Evolutionary conservation across 208 protist species (phyloP), one percentile per base, ranked within the genome.

Genomic region (Zelonia costaricensis): DNA sequence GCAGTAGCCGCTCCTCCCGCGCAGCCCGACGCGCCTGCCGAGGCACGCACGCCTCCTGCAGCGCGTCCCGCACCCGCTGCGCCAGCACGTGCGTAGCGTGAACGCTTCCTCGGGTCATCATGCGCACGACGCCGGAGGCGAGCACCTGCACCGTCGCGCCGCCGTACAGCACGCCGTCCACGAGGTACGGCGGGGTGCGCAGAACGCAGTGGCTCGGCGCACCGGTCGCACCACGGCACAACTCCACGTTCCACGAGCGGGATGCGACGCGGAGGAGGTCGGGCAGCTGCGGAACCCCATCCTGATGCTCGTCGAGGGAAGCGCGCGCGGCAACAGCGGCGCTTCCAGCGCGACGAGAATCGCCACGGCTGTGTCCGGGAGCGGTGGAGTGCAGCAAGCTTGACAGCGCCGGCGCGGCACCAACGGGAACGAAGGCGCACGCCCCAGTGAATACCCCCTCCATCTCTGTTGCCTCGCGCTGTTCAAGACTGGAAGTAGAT

Each of bases 191-290:
- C 1, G 69, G 61, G 0, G 42, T 53, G 7, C 60, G 61, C 15
- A 75, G 13, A 13, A 69, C 55, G 36, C 69, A 75, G 23, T 31
- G 33, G 8, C 39, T 57, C 13, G 69, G 53, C 28, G 28, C 47
- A 0, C 39, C 49, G 3, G 55, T 39, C 5, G 61, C 6, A 10
- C 42, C 44, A 30, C 44, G 42, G 48, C 52, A 12, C 30, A 80
- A 58, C 30, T 80, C 68, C n/a, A 40, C 35, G 30, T 80, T 72
- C 74, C 74, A 80, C 18, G 52, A 7, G 4, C 22, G 33, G 16
- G 61, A 57, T 4, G 49, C 59, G 9, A 75, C 27, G 18, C 31
- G 51, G 20, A 43, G 4, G 9, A 57, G 33, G 10, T 57, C 35
- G 0, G 33, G 51, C 8, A 42, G 20, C n/a, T n/a, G n/a, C n/a